Evolutionary conservation across 768 basidiomycete genomes (phyloP).

Genomic region (Erythrobasidium yunnanense): DNA sequence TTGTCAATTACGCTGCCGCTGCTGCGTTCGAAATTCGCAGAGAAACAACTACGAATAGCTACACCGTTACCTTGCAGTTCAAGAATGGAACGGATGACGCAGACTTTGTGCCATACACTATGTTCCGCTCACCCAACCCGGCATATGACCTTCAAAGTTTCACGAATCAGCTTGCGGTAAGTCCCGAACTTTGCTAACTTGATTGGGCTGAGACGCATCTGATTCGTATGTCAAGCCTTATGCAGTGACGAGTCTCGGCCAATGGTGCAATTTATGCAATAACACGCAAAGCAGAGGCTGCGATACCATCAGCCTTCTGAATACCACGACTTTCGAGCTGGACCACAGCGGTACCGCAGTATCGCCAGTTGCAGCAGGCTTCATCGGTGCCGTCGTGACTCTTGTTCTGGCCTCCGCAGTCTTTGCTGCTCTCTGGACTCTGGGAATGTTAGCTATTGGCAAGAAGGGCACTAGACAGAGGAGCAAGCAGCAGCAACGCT

Average conservation of each 20-base stretch:
- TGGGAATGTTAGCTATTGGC: constrained; percentile 1
- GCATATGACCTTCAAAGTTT: not conserved
- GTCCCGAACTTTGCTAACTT: not conserved
- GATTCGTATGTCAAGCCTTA: constrained; percentile 14
- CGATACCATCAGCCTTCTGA: not conserved
- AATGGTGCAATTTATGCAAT: constrained; percentile 21
- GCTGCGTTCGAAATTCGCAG: constrained; percentile 24
- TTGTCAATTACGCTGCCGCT: constrained; percentile 27
- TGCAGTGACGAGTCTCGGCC: constrained; percentile 11
- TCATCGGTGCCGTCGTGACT: constrained; percentile 28
- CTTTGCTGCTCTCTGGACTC: constrained; percentile 3
- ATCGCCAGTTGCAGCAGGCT: constrained; percentile 26
- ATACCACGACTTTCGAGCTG: not conserved
- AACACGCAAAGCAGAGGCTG: constrained; percentile 13
- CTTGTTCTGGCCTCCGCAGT: constrained; percentile 8
- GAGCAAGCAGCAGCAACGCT: not conserved
- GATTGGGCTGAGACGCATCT: not conserved
- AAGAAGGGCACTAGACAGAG: not conserved
- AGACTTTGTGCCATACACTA: constrained; percentile 15
- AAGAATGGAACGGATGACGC: constrained; percentile 29
- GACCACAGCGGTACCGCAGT: constrained; percentile 22
- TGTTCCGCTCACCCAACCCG: constrained; percentile 13
- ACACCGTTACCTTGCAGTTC: constrained; percentile 16
- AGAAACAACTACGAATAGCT: not conserved
- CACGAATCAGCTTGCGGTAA: not conserved